Percentiles rank a stretch among this genome's conserved stretches.
Conservation (phyloP, 345 rosid species). For the Lepidium didymum region DNA sequence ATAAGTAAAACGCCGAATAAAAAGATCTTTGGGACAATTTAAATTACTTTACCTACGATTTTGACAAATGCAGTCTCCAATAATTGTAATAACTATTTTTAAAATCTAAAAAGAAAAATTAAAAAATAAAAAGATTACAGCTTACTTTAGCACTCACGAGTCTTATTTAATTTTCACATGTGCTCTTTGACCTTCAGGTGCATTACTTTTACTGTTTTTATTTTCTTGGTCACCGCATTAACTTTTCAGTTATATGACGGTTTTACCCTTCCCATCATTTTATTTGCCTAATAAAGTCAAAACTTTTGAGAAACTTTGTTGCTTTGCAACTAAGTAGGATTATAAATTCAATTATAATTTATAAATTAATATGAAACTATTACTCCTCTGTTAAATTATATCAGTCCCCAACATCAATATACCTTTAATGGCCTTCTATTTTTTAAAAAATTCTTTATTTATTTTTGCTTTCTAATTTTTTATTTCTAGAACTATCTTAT, state of each 20-base stretch:
- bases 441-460: neutral
- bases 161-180: constrained; percentile 22
- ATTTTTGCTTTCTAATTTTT: neutral
- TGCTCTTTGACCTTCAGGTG: constrained; percentile 22
- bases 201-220: neutral
- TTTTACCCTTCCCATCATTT: neutral
- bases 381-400: neutral
- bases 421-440: neutral
- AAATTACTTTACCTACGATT: constrained; percentile 27
- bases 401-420: neutral
- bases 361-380: neutral
- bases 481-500: neutral
- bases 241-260: neutral
- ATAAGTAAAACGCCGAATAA: constrained; percentile 19
- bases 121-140: neutral
- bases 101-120: neutral
- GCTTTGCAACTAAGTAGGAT: neutral
- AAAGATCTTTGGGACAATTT: constrained; percentile 6
- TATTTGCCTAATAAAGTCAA: constrained; percentile 8
- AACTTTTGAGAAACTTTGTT: neutral
- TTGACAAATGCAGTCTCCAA: constrained; percentile 25
- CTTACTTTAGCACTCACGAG: constrained; percentile 12
- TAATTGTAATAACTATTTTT: neutral
- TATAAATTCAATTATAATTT: neutral
- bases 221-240: neutral